Base-by-base conservation (phyloP, 2,329 filamentous ascomycete genomes). In the Leptodontidium sp. region DNA sequence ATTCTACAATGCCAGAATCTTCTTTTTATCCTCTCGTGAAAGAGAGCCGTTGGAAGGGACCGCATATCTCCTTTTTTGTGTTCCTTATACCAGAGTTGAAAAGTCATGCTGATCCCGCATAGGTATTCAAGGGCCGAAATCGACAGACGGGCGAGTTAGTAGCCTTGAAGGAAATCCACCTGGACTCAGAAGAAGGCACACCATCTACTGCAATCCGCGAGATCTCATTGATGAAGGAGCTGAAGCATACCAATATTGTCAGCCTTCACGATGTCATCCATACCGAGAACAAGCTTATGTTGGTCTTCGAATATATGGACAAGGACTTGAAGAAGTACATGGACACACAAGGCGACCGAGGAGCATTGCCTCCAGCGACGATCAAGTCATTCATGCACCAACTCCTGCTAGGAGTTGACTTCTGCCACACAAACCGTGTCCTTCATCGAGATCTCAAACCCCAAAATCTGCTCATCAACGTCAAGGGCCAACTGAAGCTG, bases 311-410 rank as follows among this genome's bases (percentile, higher is more conserved):
- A 81, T 97, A 91, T 82, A 98, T 99, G 95, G 96, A 99, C 82
- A 94, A 94, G 79, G 96, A 99, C 78, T 84, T 99, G 12, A 99
- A 99, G 85, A 93, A 97, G 79, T 98, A 98, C 82, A 99, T 99
- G 96, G 96, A 99, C 80, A 93, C 91, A 7, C 87, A 94, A 68
- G 94, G 94, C 77, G 93, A 98, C 75, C 88, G 94, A 64, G 95
- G 96, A 70, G 93, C 94, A 61, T 86, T 99, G 66, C 94, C 97
- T 79, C 92, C 93, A 49, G 83, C 87, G 66, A 96, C 93, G 66
- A 98, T 99, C 87, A 98, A 98, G 84, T 97, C 93, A 29, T 99
- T 98, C 87, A 98, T 98, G 95, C 96, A 95, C 82, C 96, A 99
- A 83, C 88, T 99, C 40, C 89, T 98, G 71, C 91, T 93, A 77